Base-by-base conservation (phyloP, 129 eudicot genomes). In the Heracleum sosnowskyi region DNA sequence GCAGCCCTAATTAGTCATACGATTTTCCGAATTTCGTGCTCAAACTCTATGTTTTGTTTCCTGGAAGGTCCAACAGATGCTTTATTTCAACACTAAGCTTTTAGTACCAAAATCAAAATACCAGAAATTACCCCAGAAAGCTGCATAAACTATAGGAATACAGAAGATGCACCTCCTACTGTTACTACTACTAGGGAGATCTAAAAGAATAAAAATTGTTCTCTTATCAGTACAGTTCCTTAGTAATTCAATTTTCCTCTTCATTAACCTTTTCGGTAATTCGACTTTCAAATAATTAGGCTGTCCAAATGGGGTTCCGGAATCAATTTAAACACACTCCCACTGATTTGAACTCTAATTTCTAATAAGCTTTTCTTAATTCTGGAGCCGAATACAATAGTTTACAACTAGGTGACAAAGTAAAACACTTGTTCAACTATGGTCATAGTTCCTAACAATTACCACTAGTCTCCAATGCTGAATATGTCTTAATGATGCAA, bases 401-500 rank as follows among this genome's bases (percentile, higher is more conserved):
- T 68, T 34, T 16, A 13, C 47, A 70, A 37, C 17, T 71, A 71
- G 49, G 33, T 71, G 49, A 39, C 44, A 71, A 39, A 46, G 0
- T 4, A 37, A n/a, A 71, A n/a, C 45, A 20, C 75, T 2, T 39
- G 15, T 37, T 69, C 44, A 36, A 37, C 29, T 37, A 37, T 71
- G 26, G 75, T 22, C 49, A 20, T 12, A 36, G 47, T 71, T 39
- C 47, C 2, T 71, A 71, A 71, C 46, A 34, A 18, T 20, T 71
- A 71, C 28, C 35, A 35, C 41, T 8, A 71, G 49, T 4, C 47
- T 39, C 75, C 40, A 70, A 72, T 71, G 22, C 75, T 70, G 74
- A 72, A 72, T 37, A 72, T 39, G 11, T 41, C 24, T 73, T 16
- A 41, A 28, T 60, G 68, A 77, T 51, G 79, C 62, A 39, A 24